phyloP scores from a whole-genome alignment of 225 moss, liverwort and hornwort species.

The Marchantia paleacea region DNA sequence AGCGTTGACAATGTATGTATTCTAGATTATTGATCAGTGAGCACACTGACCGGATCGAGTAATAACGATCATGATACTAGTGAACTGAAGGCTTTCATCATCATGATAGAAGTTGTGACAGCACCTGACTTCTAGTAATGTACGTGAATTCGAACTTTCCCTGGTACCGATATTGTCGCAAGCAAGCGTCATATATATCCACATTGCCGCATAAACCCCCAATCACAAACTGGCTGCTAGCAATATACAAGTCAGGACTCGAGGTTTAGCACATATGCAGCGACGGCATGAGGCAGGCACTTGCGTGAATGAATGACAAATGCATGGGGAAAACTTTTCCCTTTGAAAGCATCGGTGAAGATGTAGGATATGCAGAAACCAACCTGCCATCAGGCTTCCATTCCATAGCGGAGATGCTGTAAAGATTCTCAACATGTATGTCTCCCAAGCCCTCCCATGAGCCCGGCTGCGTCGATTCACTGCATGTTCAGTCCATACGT shows the following conservation, averaged over 20 bases:
- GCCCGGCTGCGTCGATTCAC: constrained; percentile 60
- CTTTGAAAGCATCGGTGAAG: background rate
- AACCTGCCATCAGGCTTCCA: constrained; percentile 98
- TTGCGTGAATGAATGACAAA: background rate
- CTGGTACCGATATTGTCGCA: constrained; percentile 69
- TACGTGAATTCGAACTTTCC: constrained; percentile 88
- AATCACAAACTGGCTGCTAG: constrained; percentile 66
- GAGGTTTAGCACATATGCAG: background rate
- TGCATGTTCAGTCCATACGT: constrained; percentile 21
- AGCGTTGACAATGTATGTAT: too few species aligned
- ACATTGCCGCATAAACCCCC: constrained; percentile 90
- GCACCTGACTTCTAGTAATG: constrained; percentile 83
- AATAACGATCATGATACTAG: too few species aligned
- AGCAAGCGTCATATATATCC: constrained; percentile 72
- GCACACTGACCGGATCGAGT: too few species aligned
- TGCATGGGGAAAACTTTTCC: background rate
- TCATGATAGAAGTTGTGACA: background rate
- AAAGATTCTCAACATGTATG: constrained; percentile 59
- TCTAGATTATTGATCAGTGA: too few species aligned
- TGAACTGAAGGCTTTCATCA: too few species aligned
- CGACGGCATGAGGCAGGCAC: background rate
- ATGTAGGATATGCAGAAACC: background rate
- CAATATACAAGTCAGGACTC: background rate
- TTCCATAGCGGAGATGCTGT: constrained; percentile 65
- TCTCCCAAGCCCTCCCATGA: constrained; percentile 83